Conservation (phyloP, 164 flowering plant genomes). For the Magnolia officinalis region DNA sequence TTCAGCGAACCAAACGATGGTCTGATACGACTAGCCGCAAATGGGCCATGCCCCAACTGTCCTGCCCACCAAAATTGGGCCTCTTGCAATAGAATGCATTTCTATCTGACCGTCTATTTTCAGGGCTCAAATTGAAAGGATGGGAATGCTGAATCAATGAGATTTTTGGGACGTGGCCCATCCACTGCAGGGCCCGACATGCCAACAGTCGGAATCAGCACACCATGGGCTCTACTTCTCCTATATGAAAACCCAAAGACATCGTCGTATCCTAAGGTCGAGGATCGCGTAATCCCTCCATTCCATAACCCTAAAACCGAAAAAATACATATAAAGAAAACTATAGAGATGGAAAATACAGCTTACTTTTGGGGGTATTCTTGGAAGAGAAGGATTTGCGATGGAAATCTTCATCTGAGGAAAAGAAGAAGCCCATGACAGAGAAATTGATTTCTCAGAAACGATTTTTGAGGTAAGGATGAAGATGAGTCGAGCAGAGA, state of each 20-base stretch:
- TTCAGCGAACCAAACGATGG: no score
- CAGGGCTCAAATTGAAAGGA: no score
- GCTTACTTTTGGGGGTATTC: not conserved
- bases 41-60: no score
- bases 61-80: no score
- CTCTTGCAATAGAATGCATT: no score
- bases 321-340: not conserved
- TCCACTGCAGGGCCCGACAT: not conserved
- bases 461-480: conserved; percentile 11
- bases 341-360: not conserved
- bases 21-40: no score
- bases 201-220: not conserved
- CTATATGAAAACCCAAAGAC: no score
- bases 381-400: conserved; percentile 13
- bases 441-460: conserved; percentile 30
- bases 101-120: no score
- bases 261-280: no score
- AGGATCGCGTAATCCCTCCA: not conserved
- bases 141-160: not conserved
- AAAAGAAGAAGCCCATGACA: conserved; percentile 51
- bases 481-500: conserved; percentile 16
- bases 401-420: conserved; percentile 29
- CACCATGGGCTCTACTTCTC: not conserved
- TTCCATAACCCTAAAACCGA: not conserved
- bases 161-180: not conserved